Percentiles rank a stretch among this genome's conserved stretches.
These are phyloP conservation scores for Trichoderma cornu-damae DNA, from an alignment of 2,329 filamentous ascomycete genomes.

Conservation along the genomic window DNA sequence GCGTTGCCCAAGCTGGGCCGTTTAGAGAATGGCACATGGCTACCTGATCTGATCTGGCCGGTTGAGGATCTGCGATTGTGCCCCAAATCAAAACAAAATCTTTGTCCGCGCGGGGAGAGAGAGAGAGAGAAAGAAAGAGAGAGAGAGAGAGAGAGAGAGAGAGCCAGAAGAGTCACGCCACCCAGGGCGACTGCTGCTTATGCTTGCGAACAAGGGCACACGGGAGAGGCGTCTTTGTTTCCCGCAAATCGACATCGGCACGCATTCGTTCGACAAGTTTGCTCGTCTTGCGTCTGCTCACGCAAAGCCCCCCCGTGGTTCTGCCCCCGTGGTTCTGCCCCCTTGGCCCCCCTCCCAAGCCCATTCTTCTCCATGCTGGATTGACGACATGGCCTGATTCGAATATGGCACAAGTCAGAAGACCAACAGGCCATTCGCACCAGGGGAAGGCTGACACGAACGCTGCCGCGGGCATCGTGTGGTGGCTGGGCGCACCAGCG, in stretches of 20 bases:
- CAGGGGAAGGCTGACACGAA: conserved; percentile 8
- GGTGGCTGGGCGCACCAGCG: background rate
- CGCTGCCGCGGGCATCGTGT: background rate
- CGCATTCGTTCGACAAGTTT: background rate
- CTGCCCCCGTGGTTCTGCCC: too few relatives aligned
- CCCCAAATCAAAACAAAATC: background rate
- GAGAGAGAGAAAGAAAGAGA: too few relatives aligned
- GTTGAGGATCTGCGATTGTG: conserved; percentile 1
- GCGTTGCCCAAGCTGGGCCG: background rate
- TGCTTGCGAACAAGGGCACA: too few relatives aligned
- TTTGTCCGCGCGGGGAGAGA: background rate
- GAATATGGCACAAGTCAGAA: conserved; percentile 1
- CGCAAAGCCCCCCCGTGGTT: too few relatives aligned
- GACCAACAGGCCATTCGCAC: background rate
- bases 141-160: background rate
- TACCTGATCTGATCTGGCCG: conserved; percentile 10
- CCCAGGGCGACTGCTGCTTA: background rate
- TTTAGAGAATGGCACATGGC: background rate
- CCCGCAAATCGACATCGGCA: background rate
- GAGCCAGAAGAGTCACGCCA: background rate
- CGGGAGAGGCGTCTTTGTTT: background rate
- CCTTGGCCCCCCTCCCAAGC: background rate
- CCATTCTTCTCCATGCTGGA: background rate
- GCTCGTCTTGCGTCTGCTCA: too few relatives aligned
- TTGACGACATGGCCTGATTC: conserved; percentile 2